A percentile compares a stretch with the other conserved stretches of the same genome.
phyloP scores from a whole-genome alignment of 1,139 yeast genomes.

The Blastobotrys persicus region DNA sequence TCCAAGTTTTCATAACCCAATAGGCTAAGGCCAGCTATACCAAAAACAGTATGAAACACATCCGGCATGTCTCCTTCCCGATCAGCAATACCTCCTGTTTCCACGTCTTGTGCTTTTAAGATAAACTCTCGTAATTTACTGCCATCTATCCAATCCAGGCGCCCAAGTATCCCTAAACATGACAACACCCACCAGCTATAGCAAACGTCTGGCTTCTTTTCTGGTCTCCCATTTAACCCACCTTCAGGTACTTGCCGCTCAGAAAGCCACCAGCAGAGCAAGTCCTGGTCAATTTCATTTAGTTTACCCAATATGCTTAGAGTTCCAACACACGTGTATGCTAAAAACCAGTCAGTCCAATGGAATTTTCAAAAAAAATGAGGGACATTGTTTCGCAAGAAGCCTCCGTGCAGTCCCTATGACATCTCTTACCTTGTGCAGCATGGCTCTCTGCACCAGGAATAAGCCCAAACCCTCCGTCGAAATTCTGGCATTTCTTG shows the following conservation, averaged over 20 bases:
- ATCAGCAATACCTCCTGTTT: constrained; percentile 87
- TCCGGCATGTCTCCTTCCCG: constrained; percentile 89
- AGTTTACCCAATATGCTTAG: constrained; percentile 67
- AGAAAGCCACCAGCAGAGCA: constrained; percentile 78
- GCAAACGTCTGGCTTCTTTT: constrained; percentile 93
- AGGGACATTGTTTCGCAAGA: no score
- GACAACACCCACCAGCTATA: constrained; percentile 98
- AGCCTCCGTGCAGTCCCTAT: no score
- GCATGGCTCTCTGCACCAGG: constrained; percentile 97
- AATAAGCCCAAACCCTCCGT: constrained; percentile 90
- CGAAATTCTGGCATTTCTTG: constrained; percentile 75
- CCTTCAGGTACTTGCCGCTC: constrained; percentile 91
- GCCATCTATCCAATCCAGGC: constrained; percentile 71
- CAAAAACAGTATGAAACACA: constrained; percentile 89
- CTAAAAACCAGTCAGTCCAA: constrained; percentile 28
- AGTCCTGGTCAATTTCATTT: constrained; percentile 50
- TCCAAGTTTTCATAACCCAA: constrained; percentile 58
- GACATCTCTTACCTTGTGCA: constrained; percentile 51
- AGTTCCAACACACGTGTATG: constrained; percentile 81
- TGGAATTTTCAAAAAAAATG: not conserved
- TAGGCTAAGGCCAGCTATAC: constrained; percentile 79
- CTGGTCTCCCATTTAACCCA: constrained; percentile 95
- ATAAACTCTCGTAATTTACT: constrained; percentile 63
- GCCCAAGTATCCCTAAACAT: constrained; percentile 64
- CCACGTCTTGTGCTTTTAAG: constrained; percentile 70